phyloP scores from a whole-genome alignment of 805 yeast genomes.

The Candida coquimbonensis region DNA sequence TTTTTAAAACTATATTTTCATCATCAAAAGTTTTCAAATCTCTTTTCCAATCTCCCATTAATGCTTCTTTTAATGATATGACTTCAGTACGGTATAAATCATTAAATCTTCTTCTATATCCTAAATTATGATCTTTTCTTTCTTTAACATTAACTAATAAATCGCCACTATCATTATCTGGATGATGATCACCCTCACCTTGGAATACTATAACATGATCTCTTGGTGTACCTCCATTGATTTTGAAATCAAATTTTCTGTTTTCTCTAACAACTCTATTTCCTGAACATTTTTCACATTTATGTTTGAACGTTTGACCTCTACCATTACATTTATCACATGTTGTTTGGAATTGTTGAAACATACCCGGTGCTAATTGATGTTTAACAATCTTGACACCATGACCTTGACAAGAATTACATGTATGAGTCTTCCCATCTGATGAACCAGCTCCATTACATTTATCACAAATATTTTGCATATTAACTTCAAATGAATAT shows the following conservation, averaged over 20 bases:
- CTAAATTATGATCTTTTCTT: conserved; percentile 50
- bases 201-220: conserved; percentile 48
- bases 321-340: conserved; percentile 80
- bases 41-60: conserved; percentile 76
- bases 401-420: conserved; percentile 66
- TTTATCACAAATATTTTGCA: conserved; percentile 68
- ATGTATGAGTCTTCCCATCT: conserved; percentile 63
- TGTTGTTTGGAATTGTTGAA: conserved; percentile 71
- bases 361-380: conserved; percentile 86
- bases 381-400: conserved; percentile 61
- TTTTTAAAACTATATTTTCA: conserved; percentile 33
- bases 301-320: conserved; percentile 58
- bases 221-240: conserved; percentile 67
- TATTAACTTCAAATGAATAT: conserved; percentile 50
- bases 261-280: conserved; percentile 47
- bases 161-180: conserved; percentile 81
- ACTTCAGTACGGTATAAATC: conserved; percentile 78
- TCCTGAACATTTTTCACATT: conserved; percentile 71
- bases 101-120: conserved; percentile 75
- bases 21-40: conserved; percentile 60
- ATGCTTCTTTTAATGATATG: conserved; percentile 63
- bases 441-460: conserved; percentile 85
- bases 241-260: conserved; percentile 51
- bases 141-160: conserved; percentile 58
- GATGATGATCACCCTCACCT: conserved; percentile 81